A percentile compares a stretch with the other conserved stretches of the same genome.
These are phyloP conservation scores for Colletotrichum gigasporum DNA, from an alignment of 2,329 filamentous ascomycete species.

Conservation along the genomic window DNA sequence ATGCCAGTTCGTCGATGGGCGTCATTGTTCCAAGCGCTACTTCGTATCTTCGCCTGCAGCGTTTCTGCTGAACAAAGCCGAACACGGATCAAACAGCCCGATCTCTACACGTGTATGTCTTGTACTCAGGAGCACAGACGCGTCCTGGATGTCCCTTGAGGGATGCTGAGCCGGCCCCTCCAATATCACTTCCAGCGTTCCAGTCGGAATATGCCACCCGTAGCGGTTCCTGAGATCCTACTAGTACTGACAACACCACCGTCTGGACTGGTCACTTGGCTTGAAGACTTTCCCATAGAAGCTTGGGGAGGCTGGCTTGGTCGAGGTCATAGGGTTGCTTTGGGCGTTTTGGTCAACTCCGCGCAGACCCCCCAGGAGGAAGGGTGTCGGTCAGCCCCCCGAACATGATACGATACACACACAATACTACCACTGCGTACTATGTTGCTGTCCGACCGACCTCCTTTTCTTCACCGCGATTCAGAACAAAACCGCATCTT, in stretches of 20 bases:
- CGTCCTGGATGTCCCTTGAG: not conserved
- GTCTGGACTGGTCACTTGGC: not conserved
- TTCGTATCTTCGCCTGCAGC: not conserved
- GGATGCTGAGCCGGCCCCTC: not conserved
- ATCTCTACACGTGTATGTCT: not conserved
- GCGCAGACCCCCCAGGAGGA: not conserved
- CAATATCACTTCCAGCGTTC: not conserved
- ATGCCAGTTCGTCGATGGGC: not conserved
- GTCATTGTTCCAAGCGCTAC: not conserved
- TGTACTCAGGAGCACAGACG: constrained; percentile 14
- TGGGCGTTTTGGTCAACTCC: not conserved
- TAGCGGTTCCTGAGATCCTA: not conserved
- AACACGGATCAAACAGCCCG: not conserved
- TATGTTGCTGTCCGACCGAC: not conserved
- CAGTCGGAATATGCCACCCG: not conserved
- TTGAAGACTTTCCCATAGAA: not conserved
- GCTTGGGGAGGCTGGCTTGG: not conserved
- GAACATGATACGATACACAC: too few relatives aligned
- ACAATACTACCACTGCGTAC: too few relatives aligned
- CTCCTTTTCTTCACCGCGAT: not conserved
- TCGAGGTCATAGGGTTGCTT: not conserved
- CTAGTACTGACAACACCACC: not conserved
- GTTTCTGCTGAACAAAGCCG: not conserved
- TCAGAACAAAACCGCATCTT: not conserved
- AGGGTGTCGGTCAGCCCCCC: too few relatives aligned